These are phyloP conservation scores for Phialophora verrucosa DNA, from an alignment of 2,329 filamentous ascomycete genomes.

Conservation along the genomic window DNA sequence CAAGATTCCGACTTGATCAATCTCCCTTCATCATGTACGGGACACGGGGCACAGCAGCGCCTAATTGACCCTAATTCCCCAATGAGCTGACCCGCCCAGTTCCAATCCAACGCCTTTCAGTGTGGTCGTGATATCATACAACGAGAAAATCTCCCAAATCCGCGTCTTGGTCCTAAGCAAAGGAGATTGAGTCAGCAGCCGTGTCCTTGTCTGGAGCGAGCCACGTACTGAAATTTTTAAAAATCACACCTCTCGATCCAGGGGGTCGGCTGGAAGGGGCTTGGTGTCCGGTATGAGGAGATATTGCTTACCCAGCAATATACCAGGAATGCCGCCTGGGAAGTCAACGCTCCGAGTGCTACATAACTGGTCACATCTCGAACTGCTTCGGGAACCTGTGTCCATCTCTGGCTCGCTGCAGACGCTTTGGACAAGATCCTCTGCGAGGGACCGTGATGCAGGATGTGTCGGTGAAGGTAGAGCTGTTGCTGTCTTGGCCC, in stretches of 20 bases:
- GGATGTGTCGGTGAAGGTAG: slow-evolving; percentile 20
- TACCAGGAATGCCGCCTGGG: slow-evolving; percentile 31
- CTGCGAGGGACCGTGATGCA: slow-evolving; percentile 30
- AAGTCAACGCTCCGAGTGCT: slow-evolving; percentile 33
- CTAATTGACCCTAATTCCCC: not conserved
- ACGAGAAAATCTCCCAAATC: slow-evolving; percentile 17
- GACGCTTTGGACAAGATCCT: slow-evolving; percentile 32
- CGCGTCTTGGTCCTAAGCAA: slow-evolving; percentile 11
- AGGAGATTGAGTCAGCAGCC: slow-evolving; percentile 11
- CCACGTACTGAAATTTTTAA: slow-evolving; percentile 17
- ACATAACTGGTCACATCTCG: slow-evolving; percentile 32
- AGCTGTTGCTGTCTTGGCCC: slow-evolving; percentile 8
- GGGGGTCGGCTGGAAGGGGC: slow-evolving; percentile 26
- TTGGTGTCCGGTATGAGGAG: slow-evolving; percentile 31
- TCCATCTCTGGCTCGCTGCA: slow-evolving; percentile 12
- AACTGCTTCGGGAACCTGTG: slow-evolving; percentile 21
- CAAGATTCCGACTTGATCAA: not conserved
- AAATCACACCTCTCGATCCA: slow-evolving; percentile 35
- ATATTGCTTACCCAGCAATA: slow-evolving; percentile 37
- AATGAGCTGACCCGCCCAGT: too few relatives aligned
- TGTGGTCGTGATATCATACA: slow-evolving; percentile 8
- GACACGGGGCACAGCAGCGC: not conserved
- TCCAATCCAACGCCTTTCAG: not conserved
- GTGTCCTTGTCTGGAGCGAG: not conserved
- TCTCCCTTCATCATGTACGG: not conserved